These are phyloP conservation scores for Hordeum marinum DNA, from an alignment of 176 grass and related monocot species.

Conservation along the genomic window DNA sequence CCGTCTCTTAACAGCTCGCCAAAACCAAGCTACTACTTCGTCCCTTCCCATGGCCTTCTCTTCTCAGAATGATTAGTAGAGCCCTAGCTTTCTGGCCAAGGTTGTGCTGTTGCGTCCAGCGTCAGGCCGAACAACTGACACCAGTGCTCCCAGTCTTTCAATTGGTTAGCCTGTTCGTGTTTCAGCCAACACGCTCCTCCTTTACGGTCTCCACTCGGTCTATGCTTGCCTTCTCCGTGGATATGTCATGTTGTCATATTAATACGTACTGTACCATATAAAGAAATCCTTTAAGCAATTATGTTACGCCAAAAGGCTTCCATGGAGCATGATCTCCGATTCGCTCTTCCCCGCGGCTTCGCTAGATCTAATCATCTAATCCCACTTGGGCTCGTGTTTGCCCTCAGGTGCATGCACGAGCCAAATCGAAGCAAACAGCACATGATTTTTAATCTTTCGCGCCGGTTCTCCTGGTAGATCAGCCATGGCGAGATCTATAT, in stretches of 20 bases:
- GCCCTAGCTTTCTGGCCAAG: background rate
- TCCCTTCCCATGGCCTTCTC: background rate
- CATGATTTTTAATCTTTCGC: background rate
- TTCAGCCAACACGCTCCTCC: slow-evolving; percentile 12
- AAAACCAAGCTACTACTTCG: background rate
- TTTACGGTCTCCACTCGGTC: background rate
- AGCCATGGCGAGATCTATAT: background rate
- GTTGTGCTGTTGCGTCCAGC: background rate
- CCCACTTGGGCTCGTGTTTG: slow-evolving; percentile 22
- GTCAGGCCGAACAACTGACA: slow-evolving; percentile 2
- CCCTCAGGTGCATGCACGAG: slow-evolving; percentile 30
- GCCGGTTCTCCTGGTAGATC: background rate
- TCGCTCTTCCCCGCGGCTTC: background rate
- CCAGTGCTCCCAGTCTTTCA: background rate
- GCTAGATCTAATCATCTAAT: slow-evolving; percentile 35
- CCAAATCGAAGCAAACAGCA: background rate
- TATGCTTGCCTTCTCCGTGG: background rate
- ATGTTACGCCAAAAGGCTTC: background rate
- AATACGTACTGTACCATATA: background rate
- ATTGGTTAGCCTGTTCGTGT: background rate
- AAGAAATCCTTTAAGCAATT: background rate
- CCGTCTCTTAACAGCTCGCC: slow-evolving; percentile 4
- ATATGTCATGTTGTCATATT: background rate
- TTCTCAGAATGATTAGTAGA: background rate
- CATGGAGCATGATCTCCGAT: slow-evolving; percentile 24